These are phyloP conservation scores for Clathrus columnatus DNA, from an alignment of 768 basidiomycete genomes.

Conservation along the genomic window DNA sequence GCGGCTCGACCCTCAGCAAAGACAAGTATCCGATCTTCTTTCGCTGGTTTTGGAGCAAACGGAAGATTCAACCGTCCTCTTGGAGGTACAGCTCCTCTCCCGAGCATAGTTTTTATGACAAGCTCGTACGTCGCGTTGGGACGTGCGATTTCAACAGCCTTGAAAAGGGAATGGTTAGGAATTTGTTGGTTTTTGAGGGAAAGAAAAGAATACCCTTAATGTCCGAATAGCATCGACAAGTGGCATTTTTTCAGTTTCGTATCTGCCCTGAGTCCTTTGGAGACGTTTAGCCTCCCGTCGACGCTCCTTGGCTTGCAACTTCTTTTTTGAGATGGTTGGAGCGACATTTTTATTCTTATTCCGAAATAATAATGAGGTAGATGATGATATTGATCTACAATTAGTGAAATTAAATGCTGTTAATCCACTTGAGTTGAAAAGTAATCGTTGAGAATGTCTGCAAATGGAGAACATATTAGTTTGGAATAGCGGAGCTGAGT, in stretches of 20 bases:
- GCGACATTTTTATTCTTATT: slow-evolving; percentile 41
- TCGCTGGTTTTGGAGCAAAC: slow-evolving; percentile 62
- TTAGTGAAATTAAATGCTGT: not conserved
- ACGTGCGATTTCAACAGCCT: slow-evolving; percentile 80
- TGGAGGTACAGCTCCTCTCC: slow-evolving; percentile 73
- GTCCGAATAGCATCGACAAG: slow-evolving; percentile 59
- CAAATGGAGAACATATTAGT: not conserved
- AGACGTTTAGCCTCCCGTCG: slow-evolving; percentile 34
- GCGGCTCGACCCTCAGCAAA: slow-evolving; percentile 83
- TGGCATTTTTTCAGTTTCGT: slow-evolving; percentile 57
- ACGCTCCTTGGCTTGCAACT: slow-evolving; percentile 54
- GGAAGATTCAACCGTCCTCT: slow-evolving; percentile 87
- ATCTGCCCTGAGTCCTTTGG: slow-evolving; percentile 39
- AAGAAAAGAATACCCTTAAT: slow-evolving; percentile 46
- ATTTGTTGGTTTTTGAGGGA: slow-evolving; percentile 1
- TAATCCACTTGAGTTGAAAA: not conserved
- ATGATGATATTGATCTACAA: not conserved
- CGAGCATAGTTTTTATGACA: slow-evolving; percentile 68
- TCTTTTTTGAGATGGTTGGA: slow-evolving; percentile 55
- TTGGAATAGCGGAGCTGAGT: too few species aligned
- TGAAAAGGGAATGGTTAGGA: slow-evolving; percentile 4
- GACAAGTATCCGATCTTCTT: slow-evolving; percentile 76
- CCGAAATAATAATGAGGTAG: slow-evolving; percentile 30
- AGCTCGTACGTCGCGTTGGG: slow-evolving; percentile 75
- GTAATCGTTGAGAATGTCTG: not conserved